Base-by-base conservation (phyloP, 1,284 basidiomycete species). In the Apiotrichum siamense region DNA sequence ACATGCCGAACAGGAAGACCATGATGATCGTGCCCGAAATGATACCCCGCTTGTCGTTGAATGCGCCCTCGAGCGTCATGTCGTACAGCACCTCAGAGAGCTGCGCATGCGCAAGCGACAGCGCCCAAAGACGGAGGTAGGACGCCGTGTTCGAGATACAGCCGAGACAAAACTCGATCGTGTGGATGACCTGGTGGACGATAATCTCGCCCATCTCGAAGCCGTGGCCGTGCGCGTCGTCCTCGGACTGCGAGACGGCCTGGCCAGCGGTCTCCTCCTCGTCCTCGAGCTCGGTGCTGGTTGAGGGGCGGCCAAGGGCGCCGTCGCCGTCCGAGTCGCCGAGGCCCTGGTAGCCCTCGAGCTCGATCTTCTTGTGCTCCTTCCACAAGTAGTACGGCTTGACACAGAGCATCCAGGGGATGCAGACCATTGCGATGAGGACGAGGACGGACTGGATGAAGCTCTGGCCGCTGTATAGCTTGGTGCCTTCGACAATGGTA, bases 61-160 rank as follows among this genome's bases (percentile, higher is more conserved):
- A 78, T 49, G 79, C 80, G 9, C 67, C 63, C 50, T 76, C 83
- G 33, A 94, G 62, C 0, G 88, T 90, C 90, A 93, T 92, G 48
- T 70, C 71, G 86, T 89, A 94, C 52, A 94, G 76, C 42, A 99
- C 96, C 74, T 97, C 93, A 46, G 90, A 94, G 23, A 99, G 79
- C 76, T 98, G 96, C 13, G 96, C 92, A 76, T 99, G 94, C 9
- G 94, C 94, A 44, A 98, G 82, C 27, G 96, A 98, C 10, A 99
- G 81, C 21, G 96, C 96, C 94, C 94, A 99, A 33, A 99, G 80
- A 76, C 94, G 94, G 47, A 99, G 84, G 76, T 99, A 99, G 21
- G 93, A 97, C 9, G 94, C 96, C 61, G 96, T 99, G 76, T 99
- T 97, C 59, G 96, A 98, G 70, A 99, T 97, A 75, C 94, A 97